Conservation (phyloP, 139 green algal species). For the Coelastrella sp. region DNA sequence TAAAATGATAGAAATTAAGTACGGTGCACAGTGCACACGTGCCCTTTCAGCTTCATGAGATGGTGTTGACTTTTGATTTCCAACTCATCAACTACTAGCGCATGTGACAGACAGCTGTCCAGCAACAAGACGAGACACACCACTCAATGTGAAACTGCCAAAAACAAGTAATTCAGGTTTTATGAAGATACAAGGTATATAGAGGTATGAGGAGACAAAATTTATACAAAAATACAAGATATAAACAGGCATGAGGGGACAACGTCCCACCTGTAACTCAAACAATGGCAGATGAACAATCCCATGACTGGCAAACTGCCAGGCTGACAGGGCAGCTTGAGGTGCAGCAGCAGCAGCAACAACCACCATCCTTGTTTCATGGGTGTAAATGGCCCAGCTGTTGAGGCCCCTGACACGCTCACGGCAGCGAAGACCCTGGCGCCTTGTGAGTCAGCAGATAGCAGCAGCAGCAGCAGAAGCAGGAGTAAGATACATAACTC, state of each 20-base stretch:
- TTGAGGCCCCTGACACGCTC: conserved; percentile 34
- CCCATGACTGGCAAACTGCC: conserved; percentile 62
- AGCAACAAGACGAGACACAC: neutral
- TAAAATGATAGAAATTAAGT: no score
- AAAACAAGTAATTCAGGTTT: no score
- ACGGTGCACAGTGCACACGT: no score
- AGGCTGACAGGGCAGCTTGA: conserved; percentile 44
- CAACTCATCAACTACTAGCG: no score
- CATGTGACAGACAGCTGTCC: neutral
- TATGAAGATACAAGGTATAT: neutral
- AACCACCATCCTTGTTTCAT: conserved; percentile 72
- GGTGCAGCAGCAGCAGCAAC: conserved; percentile 37
- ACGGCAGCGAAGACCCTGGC: conserved; percentile 19
- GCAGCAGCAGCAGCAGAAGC: neutral
- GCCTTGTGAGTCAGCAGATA: neutral
- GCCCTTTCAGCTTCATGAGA: no score
- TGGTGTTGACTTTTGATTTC: no score
- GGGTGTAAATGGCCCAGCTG: conserved; percentile 55
- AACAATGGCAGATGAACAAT: conserved; percentile 73
- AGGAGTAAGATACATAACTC: neutral
- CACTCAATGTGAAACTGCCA: neutral
- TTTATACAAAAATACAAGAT: no score
- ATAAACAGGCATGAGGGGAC: neutral
- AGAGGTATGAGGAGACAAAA: neutral
- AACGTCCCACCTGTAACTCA: conserved; percentile 48